A percentile compares a stretch with the other conserved stretches of the same genome.
These are phyloP conservation scores for Celoporthe dispersa DNA, from an alignment of 2,329 filamentous ascomycete genomes.

Conservation along the genomic window DNA sequence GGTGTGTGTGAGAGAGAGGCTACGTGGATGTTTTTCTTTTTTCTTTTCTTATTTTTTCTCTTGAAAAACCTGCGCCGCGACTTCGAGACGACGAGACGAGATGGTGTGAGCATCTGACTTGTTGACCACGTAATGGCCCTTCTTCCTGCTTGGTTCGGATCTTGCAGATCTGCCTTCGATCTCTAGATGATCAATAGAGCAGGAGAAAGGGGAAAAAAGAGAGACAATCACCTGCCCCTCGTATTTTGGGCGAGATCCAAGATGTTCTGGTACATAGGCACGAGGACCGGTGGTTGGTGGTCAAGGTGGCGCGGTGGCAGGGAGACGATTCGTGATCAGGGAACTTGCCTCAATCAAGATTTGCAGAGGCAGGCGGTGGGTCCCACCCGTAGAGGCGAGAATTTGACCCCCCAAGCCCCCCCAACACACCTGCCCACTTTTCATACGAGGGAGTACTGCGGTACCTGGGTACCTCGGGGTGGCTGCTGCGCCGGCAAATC, in stretches of 20 bases:
- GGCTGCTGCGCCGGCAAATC: constrained; percentile 3
- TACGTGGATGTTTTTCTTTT: background rate
- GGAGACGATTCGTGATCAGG: constrained; percentile 18
- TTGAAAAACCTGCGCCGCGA: background rate
- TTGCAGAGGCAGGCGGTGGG: constrained; percentile 1
- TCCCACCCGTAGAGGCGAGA: background rate
- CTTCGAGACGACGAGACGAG: background rate
- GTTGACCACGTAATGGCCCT: background rate
- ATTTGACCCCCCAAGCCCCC: background rate
- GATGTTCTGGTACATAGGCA: constrained; percentile 12
- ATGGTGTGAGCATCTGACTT: background rate
- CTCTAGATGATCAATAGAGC: background rate
- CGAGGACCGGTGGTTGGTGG: constrained; percentile 15
- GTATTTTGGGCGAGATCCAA: constrained; percentile 18
- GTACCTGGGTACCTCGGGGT: background rate
- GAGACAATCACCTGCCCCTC: constrained; percentile 13
- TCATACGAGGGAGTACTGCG: background rate
- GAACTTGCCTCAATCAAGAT: constrained; percentile 15
- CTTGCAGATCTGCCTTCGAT: constrained; percentile 1
- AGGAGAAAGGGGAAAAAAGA: background rate
- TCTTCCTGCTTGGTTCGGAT: background rate
- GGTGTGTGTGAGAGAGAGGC: background rate
- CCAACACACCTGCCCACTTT: background rate
- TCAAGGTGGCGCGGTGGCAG: constrained; percentile 14
- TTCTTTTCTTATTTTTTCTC: background rate